These are phyloP conservation scores for Musa beccarii DNA, from an alignment of 176 grass and related monocot genomes.

Conservation along the genomic window DNA sequence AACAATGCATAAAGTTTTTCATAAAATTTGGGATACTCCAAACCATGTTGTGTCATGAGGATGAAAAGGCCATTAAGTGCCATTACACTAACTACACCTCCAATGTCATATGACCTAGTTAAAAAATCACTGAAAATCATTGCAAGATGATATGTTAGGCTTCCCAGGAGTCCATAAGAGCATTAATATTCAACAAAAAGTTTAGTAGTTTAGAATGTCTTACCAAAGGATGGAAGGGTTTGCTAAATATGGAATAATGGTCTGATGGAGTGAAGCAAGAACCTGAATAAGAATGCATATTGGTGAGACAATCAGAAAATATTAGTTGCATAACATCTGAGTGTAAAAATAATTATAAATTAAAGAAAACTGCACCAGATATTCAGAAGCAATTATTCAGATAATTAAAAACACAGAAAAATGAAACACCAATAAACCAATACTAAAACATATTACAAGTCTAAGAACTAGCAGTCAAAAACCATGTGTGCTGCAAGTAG, in stretches of 20 bases:
- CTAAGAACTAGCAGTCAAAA: no score
- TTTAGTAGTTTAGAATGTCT: neutral
- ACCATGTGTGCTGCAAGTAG: no score
- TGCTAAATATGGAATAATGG: constrained; percentile 77
- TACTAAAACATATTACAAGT: no score
- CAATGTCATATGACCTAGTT: constrained; percentile 93
- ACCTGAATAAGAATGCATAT: constrained; percentile 35
- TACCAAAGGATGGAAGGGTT: constrained; percentile 91
- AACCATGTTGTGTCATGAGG: constrained; percentile 88
- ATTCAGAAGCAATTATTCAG: neutral
- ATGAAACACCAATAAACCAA: no score
- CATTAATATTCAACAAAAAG: neutral
- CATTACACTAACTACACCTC: constrained; percentile 97
- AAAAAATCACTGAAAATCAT: constrained; percentile 81
- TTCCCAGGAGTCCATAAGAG: neutral
- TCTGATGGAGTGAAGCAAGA: constrained; percentile 80
- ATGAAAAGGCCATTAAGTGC: constrained; percentile 89
- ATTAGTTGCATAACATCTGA: neutral
- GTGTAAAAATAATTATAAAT: neutral
- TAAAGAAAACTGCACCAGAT: neutral
- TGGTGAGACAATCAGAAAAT: constrained; percentile 1
- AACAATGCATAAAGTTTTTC: constrained; percentile 83
- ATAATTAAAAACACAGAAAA: no score
- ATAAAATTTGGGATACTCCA: constrained; percentile 93
- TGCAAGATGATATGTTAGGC: constrained; percentile 24